Evolutionary conservation across 108 stramenopile species (phyloP), one percentile per base, ranked within the genome.

Genomic region (Nitzschia sp.): DNA sequence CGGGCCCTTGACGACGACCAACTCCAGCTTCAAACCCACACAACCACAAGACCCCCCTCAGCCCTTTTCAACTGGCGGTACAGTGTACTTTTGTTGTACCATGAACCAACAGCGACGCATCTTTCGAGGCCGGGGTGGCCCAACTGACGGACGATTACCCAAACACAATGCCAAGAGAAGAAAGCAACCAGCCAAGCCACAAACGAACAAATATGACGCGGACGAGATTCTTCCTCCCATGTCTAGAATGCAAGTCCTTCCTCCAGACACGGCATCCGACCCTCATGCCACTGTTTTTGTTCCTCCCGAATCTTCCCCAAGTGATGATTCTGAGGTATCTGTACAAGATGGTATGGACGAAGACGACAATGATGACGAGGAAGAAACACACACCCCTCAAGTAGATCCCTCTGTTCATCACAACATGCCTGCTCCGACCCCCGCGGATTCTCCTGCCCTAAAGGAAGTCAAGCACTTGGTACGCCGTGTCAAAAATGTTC

Each of bases 101-200:
- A 75, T 73, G 70, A 63, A 71, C 37, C 41, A 41, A 37, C 81
- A 82, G 71, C 80, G 85, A 38, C 64, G 86, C 12, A 71, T 68
- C 19, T 87, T 83, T 65, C 80, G 86, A 43, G 86, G 86, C 0
- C 53, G 67, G 22, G 80, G 76, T 42, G 86, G 86, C 43, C 75
- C 86, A 0, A 87, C 73, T 12, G 86, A 87, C 61, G 51, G 86
- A 3, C 69, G 80, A 34, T 61, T 87, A 8, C 87, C 87, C 5
- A 84, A 80, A 57, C 73, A 84, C 70, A 79, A 78, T 40, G 83
- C 83, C 10, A 53, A 80, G 38, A 41, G 78, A 21, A 59, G 69
- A 38, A 60, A 55, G 14, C 42, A 43, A 61, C 25, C 51, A 10
- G 14, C 19, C 12, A 24, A 12, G 48, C 17, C 43, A 66, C 46